Evolutionary conservation across 371 early-diverging fungal genomes (phyloP), one percentile per base, ranked within the genome.

Genomic region (Lichtheimia hyalospora): DNA sequence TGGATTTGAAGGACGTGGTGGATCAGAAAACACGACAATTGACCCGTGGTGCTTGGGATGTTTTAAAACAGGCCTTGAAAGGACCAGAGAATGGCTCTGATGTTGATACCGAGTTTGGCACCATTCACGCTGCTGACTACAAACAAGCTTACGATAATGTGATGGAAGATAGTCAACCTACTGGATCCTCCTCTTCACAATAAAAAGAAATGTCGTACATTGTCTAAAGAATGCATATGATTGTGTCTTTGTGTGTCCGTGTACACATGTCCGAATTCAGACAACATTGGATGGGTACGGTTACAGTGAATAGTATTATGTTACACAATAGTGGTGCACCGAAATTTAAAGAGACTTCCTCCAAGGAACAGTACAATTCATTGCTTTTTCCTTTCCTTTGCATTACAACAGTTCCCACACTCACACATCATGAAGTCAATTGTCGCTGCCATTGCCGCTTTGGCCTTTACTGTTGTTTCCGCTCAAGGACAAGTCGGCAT

Each of bases 51-150:
- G 69, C 69, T 1, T 69, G 69, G 69, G 59, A 58, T 43, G 62
- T 62, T 2, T 27, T 62, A 18, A 58, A 62, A 16, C 41, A 62
- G 40, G 53, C 58, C 18, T 49, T 66, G 42, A 57, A 61, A 42
- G 53, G 53, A 52, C 21, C 40, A 3, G n/a, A 53, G 14, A 24
- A 57, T 24, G 20, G 20, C 1, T 25, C 51, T 40, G 46, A 52
- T 12, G 52, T 73, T 3, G 40, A 69, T 10, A 67, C 74, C 7
- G 77, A 77, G 65, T 73, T 71, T 63, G 77, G 74, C 20, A 15
- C 28, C 7, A 12, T 54, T 49, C 49, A 50, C 21, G 46, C 20
- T 13, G 40, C 56, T 15, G 56, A 44, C 16, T 55, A 42, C 24
- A 24, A 55, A 55, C 39, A 55, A 44, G 56, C 56, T 8, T 55